phyloP scores from a whole-genome alignment of 768 basidiomycete genomes.

The Rossbeevera mucosa region DNA sequence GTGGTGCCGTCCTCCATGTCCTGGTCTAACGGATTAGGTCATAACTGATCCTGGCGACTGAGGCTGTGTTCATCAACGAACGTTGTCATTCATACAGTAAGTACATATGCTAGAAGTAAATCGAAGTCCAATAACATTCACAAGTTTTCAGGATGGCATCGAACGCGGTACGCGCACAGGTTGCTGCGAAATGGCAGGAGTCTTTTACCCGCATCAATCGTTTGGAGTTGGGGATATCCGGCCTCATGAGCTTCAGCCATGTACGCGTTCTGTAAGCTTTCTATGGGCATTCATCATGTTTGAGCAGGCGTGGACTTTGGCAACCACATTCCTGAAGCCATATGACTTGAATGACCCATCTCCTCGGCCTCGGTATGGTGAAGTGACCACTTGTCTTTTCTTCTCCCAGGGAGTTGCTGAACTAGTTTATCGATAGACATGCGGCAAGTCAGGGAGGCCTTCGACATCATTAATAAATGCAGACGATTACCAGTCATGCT shows the following conservation, averaged over 20 bases:
- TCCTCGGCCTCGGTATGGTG: slow-evolving; percentile 30
- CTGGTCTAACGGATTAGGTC: neutral
- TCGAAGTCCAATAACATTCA: neutral
- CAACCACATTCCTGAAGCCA: slow-evolving; percentile 52
- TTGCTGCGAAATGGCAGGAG: slow-evolving; percentile 68
- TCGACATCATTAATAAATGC: slow-evolving; percentile 53
- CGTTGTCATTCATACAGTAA: neutral
- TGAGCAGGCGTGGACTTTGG: slow-evolving; percentile 57
- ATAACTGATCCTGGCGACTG: neutral
- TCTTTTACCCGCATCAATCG: slow-evolving; percentile 62
- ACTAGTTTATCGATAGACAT: slow-evolving; percentile 37
- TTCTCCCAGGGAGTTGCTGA: slow-evolving; percentile 1
- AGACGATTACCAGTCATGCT: slow-evolving; percentile 59
- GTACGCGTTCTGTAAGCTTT: slow-evolving; percentile 29
- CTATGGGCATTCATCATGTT: slow-evolving; percentile 1
- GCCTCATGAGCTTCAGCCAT: slow-evolving; percentile 60
- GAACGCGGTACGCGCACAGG: slow-evolving; percentile 58
- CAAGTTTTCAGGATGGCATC: slow-evolving; percentile 44
- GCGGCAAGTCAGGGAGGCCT: slow-evolving; percentile 48
- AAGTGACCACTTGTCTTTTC: slow-evolving; percentile 1
- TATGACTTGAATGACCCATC: slow-evolving; percentile 43
- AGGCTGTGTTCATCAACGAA: neutral
- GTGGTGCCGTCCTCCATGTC: slow-evolving; percentile 16
- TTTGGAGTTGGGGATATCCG: slow-evolving; percentile 55
- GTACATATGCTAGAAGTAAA: neutral